These are phyloP conservation scores for Mallotus nudiflorus DNA, from an alignment of 345 rosid genomes.

Conservation along the genomic window DNA sequence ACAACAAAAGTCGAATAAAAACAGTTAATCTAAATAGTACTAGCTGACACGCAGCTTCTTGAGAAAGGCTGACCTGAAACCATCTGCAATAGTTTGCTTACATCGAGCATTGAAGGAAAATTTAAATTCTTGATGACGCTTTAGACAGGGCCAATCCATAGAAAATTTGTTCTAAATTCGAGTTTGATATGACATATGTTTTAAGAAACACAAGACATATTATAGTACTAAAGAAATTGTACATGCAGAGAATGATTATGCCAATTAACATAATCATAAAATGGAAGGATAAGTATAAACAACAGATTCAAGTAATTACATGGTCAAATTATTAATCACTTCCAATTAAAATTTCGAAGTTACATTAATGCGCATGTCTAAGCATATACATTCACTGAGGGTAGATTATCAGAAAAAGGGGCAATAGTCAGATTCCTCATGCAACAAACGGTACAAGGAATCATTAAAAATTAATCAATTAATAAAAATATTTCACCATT, in stretches of 20 bases:
- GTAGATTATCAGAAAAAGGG: too few relatives aligned
- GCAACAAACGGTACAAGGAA: not conserved
- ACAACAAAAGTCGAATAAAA: conserved; percentile 1
- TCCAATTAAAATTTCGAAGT: too few relatives aligned
- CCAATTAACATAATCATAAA: not conserved
- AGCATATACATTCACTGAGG: too few relatives aligned
- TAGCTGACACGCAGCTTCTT: not conserved
- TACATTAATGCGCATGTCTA: too few relatives aligned
- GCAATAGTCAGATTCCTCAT: too few relatives aligned
- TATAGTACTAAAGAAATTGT: not conserved
- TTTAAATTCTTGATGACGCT: not conserved
- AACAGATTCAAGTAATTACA: too few relatives aligned
- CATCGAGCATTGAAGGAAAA: not conserved
- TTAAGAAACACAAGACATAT: not conserved
- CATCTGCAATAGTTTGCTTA: not conserved
- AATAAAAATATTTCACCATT: not conserved
- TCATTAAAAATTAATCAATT: not conserved
- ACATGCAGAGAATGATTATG: not conserved
- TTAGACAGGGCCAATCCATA: not conserved
- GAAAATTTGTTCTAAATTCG: not conserved
- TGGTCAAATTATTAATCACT: too few relatives aligned
- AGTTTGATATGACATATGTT: not conserved
- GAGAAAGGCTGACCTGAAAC: not conserved
- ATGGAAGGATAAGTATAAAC: not conserved
- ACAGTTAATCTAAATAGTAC: not conserved